Evolutionary conservation across 805 yeast species (phyloP), one percentile per base, ranked within the genome.

Genomic region (Yamadazyma tumulicola): DNA sequence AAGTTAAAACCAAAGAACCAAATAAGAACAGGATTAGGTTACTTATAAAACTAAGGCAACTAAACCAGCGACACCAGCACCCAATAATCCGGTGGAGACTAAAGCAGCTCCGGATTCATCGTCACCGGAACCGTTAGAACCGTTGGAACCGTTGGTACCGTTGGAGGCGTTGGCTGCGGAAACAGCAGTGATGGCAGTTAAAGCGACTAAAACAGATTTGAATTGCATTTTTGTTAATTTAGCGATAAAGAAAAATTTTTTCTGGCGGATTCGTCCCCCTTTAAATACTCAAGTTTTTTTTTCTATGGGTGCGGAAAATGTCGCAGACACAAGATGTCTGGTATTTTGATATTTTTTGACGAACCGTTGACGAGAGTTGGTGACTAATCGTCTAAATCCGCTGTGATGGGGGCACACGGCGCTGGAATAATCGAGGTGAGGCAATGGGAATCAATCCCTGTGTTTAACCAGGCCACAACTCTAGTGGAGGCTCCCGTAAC

Each of bases 11-110:
- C 23, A 21, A 21, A 11, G 11, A 21, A 21, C 23, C 9, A 21
- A 21, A 9, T 21, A 21, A 21, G 11, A 9, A 9, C 9, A 21
- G 23, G 20, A 21, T 23, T 34, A 17, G 28, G 18, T 14, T 17
- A 41, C 49, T 51, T 55, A 57, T 35, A 64, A 69, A 47, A 69
- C 54, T 63, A 74, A 43, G 63, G 77, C 72, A 50, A 81, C 79
- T 74, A 86, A 89, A 56, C 88, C 89, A 49, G 88, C 89, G 51
- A 83, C 85, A 59, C 81, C 85, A 39, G 85, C 88, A 75, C 87
- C 89, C 54, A 81, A 61, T 58, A 79, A 76, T 68, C 84, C 81
- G 58, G 86, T 83, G 67, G 80, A 79, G 58, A 74, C 69, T 45
- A 57, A 69, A 52, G 74, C 77, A 51, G 70, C 67, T 58, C 52